Percentiles rank a stretch among this genome's conserved stretches.
phyloP scores from a whole-genome alignment of 345 rosid species.

The Passiflora organensis region DNA sequence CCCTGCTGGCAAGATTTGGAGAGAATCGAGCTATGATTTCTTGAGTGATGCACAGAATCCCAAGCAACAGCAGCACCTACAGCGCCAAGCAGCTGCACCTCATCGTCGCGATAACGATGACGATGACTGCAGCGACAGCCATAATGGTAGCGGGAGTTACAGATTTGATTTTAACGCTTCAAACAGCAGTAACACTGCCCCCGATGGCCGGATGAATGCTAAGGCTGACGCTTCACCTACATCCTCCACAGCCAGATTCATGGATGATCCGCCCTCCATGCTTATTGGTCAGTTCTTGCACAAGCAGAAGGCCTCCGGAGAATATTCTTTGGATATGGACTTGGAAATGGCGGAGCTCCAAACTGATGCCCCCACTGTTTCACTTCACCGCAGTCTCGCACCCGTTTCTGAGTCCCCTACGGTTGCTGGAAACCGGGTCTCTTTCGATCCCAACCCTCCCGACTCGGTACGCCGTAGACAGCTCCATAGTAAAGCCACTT shows the following conservation, averaged over 20 bases:
- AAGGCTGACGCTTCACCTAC: too few species aligned
- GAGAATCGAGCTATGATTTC: slow-evolving; percentile 58
- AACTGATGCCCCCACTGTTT: neutral
- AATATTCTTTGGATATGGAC: slow-evolving; percentile 43
- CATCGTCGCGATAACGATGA: too few species aligned
- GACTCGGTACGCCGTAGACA: slow-evolving; percentile 7
- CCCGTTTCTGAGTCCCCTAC: slow-evolving; percentile 37
- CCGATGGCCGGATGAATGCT: neutral
- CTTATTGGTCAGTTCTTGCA: slow-evolving; percentile 46
- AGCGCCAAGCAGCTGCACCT: neutral
- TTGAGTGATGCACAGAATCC: slow-evolving; percentile 23
- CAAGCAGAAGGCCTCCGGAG: slow-evolving; percentile 48
- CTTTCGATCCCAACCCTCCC: slow-evolving; percentile 28
- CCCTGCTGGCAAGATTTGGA: slow-evolving; percentile 33
- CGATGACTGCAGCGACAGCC: too few species aligned
- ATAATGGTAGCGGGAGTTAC: neutral
- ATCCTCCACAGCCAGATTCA: too few species aligned
- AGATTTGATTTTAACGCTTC: slow-evolving; percentile 29
- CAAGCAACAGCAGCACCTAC: slow-evolving; percentile 9
- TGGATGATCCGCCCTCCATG: slow-evolving; percentile 65
- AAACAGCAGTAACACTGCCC: neutral
- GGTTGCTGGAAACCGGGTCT: slow-evolving; percentile 23
- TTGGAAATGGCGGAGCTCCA: slow-evolving; percentile 44
- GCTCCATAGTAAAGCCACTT: neutral
- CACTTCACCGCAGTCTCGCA: slow-evolving; percentile 15